Evolutionary conservation across 2,329 filamentous ascomycete genomes (phyloP).

Genomic region (Sclerotinia spermophila): DNA sequence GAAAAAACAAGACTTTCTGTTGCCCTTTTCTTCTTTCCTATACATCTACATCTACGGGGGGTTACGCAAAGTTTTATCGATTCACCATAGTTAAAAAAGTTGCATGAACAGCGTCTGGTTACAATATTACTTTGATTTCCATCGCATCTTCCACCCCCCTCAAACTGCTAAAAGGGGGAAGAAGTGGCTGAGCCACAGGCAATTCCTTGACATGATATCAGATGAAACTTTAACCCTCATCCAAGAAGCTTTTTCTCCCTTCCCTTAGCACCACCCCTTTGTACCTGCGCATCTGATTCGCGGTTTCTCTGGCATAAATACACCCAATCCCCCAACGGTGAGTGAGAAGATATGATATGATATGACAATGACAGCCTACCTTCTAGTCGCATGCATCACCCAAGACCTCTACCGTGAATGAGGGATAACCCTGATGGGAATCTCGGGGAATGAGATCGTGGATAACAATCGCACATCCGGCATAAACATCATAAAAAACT

Average conservation of each 20-base stretch:
- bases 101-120: neutral
- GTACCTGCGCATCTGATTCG: neutral
- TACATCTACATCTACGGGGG: neutral
- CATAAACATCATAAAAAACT: constrained; percentile 8
- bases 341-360: too few species aligned
- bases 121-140: neutral
- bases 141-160: neutral
- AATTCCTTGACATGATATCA: constrained; percentile 13
- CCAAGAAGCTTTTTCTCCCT: neutral
- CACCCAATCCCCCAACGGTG: too few species aligned
- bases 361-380: too few species aligned
- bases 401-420: too few species aligned
- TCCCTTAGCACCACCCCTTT: too few species aligned
- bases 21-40: neutral
- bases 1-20: neutral
- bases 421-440: neutral
- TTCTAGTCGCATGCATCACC: too few species aligned
- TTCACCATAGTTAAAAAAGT: neutral
- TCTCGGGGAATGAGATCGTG: neutral
- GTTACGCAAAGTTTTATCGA: neutral
- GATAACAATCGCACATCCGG: neutral
- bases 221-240: neutral
- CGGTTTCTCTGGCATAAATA: neutral
- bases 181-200: neutral
- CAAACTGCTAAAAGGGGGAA: neutral